phyloP scores from a whole-genome alignment of 1,284 basidiomycete genomes.

The Leccinum subrobustum region DNA sequence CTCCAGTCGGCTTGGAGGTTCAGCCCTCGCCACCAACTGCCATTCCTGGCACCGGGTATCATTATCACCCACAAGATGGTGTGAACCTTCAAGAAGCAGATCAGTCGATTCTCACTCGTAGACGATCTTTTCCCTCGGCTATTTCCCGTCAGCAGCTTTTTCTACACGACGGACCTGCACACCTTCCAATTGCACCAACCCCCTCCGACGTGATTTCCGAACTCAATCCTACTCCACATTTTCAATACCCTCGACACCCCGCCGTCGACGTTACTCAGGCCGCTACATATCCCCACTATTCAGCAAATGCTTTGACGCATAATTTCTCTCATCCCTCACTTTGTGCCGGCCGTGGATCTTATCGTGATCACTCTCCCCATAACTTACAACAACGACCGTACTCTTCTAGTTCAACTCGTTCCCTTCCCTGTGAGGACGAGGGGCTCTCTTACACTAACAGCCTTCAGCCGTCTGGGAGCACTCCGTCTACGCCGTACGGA shows the following conservation, averaged over 20 bases:
- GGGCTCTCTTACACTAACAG: conserved; percentile 11
- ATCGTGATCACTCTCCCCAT: conserved; percentile 11
- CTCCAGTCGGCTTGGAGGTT: conserved; percentile 38
- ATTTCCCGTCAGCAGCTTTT: conserved; percentile 10
- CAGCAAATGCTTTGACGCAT: conserved; percentile 11
- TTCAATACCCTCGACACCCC: conserved; percentile 18
- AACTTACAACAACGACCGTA: conserved; percentile 21
- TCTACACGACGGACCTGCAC: conserved; percentile 13
- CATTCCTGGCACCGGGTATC: conserved; percentile 17
- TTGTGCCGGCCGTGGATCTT: conserved; percentile 7
- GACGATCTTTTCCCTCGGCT: conserved; percentile 22
- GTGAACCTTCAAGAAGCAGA: conserved; percentile 11
- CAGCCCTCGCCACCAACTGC: conserved; percentile 39
- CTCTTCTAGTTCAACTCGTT: conserved; percentile 21
- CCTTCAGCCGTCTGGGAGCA: conserved; percentile 7
- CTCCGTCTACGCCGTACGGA: conserved; percentile 13
- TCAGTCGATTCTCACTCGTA: conserved; percentile 6
- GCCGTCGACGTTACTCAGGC: conserved; percentile 13
- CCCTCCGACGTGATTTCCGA: conserved; percentile 11
- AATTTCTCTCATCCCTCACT: conserved; percentile 14
- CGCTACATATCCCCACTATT: conserved; percentile 18
- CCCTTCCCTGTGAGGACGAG: conserved; percentile 15
- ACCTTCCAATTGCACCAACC: conserved; percentile 11
- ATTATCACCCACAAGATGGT: conserved; percentile 15
- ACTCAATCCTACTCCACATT: conserved; percentile 13